phyloP scores from a whole-genome alignment of 306 rosid species.

The Vigna nakashimae region DNA sequence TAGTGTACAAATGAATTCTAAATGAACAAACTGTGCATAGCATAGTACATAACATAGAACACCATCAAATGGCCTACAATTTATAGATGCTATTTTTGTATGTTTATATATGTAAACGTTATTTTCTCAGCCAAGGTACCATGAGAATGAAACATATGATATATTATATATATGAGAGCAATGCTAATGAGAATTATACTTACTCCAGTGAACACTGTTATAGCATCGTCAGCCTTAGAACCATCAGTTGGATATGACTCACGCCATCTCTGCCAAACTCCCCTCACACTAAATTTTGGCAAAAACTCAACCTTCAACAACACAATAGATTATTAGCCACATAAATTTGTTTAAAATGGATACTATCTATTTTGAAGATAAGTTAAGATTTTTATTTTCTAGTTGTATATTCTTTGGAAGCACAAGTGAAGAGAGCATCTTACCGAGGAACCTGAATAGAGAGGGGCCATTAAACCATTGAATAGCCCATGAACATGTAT shows the following conservation, averaged over 20 bases:
- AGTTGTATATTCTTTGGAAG: constrained; percentile 28
- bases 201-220: constrained; percentile 93
- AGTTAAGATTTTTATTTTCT: background rate
- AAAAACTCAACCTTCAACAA: constrained; percentile 87
- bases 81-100: constrained; percentile 30
- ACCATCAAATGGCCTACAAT: constrained; percentile 5
- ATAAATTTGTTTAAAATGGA: constrained; percentile 32
- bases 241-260: constrained; percentile 80
- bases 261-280: constrained; percentile 96
- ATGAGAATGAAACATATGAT: constrained; percentile 23
- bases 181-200: constrained; percentile 46
- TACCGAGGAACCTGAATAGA: constrained; percentile 90
- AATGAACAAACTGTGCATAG: constrained; percentile 22
- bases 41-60: constrained; percentile 25
- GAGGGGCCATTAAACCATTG: constrained; percentile 91
- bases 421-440: constrained; percentile 35
- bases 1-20: constrained; percentile 17
- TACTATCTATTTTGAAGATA: constrained; percentile 33
- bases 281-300: constrained; percentile 95
- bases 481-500: constrained; percentile 96
- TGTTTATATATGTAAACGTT: constrained; percentile 32
- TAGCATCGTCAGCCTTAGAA: constrained; percentile 62
- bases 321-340: constrained; percentile 45
- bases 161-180: constrained; percentile 18
- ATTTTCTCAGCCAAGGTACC: constrained; percentile 2